phyloP scores from a whole-genome alignment of 805 yeast genomes.

The Cyberlindnera meyerae region DNA sequence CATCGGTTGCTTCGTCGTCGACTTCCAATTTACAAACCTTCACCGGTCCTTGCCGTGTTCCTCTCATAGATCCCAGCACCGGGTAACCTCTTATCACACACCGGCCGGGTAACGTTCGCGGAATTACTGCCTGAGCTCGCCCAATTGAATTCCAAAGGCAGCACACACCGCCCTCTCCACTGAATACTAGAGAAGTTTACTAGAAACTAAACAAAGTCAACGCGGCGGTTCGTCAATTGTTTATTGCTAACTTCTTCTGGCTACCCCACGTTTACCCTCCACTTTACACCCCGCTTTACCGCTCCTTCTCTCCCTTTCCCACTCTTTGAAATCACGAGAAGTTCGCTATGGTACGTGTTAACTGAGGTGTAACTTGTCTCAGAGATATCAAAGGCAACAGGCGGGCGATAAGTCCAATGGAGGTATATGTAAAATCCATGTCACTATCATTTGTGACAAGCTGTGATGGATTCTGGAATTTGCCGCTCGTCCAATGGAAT shows the following conservation, averaged over 20 bases:
- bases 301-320: neutral
- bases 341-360: constrained; percentile 2
- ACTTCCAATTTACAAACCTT: too few species aligned
- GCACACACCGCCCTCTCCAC: constrained; percentile 1
- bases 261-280: too few species aligned
- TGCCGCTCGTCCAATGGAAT: too few species aligned
- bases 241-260: too few species aligned
- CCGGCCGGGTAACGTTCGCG: neutral
- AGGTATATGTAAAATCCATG: too few species aligned
- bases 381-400: too few species aligned
- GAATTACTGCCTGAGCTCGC: constrained; percentile 1
- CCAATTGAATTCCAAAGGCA: constrained; percentile 6
- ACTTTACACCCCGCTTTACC: neutral
- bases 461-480: too few species aligned
- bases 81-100: constrained; percentile 1
- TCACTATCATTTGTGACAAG: too few species aligned
- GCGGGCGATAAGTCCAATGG: too few species aligned
- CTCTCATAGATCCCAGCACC: neutral
- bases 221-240: constrained; percentile 1
- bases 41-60: too few species aligned
- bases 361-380: neutral
- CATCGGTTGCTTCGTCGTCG: too few species aligned
- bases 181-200: too few species aligned
- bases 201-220: neutral
- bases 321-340: neutral